Conservation (phyloP, 31 red algal genomes). For the Endocladia muricata region DNA sequence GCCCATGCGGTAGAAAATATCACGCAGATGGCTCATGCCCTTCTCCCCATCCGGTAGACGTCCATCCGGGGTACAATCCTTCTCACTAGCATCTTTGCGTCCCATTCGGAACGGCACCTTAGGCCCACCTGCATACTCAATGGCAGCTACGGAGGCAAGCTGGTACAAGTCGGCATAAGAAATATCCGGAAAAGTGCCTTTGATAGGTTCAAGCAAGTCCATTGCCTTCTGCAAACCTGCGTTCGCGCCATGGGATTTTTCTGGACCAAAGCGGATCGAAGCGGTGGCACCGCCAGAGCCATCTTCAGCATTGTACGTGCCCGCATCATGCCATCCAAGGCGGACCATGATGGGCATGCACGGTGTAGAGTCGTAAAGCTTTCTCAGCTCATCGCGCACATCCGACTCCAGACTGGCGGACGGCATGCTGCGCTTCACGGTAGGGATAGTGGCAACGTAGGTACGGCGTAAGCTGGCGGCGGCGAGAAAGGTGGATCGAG, state of each 20-base stretch:
- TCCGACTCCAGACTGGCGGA: conserved; percentile 25
- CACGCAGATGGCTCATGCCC: conserved; percentile 78
- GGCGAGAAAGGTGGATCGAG: conserved; percentile 15
- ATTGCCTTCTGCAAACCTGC: conserved; percentile 75
- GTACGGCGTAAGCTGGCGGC: not conserved
- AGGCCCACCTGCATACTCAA: conserved; percentile 88
- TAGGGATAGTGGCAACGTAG: not conserved
- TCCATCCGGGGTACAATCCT: conserved; percentile 80
- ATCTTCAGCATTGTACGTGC: conserved; percentile 76
- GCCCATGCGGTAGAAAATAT: conserved; percentile 95
- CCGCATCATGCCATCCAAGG: conserved; percentile 95
- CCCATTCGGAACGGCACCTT: conserved; percentile 93
- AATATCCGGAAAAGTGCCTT: conserved; percentile 75
- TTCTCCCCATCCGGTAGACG: conserved; percentile 79
- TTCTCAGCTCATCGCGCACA: conserved; percentile 52
- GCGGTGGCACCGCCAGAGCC: conserved; percentile 90
- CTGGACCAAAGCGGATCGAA: conserved; percentile 89
- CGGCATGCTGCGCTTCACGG: not conserved
- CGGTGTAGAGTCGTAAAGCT: conserved; percentile 63
- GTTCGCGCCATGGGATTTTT: conserved; percentile 83
- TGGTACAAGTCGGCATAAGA: conserved; percentile 95
- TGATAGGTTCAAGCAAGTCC: conserved; percentile 86
- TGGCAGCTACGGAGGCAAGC: conserved; percentile 72
- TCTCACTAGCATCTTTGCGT: conserved; percentile 70
- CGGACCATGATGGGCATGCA: conserved; percentile 98